Conservation (phyloP, 495 filamentous ascomycete species). For the Hypoxylon rickii region DNA sequence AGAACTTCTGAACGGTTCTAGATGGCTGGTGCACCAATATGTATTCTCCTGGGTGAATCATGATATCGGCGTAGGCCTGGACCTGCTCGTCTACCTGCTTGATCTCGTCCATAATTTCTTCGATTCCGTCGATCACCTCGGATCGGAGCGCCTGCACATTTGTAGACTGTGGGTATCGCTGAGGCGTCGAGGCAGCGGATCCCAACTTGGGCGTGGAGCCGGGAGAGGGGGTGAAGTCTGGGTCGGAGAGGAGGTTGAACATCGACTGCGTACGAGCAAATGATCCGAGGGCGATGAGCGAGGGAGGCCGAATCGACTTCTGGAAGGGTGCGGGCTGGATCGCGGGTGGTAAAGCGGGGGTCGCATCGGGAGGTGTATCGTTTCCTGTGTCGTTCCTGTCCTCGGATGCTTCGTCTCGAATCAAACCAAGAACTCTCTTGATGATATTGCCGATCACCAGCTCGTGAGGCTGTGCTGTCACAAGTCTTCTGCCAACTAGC, state of each 20-base stretch:
- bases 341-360: conserved; percentile 22
- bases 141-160: conserved; percentile 68
- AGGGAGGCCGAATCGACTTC: conserved; percentile 54
- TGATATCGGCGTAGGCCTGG: conserved; percentile 78
- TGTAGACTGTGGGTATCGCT: conserved; percentile 31
- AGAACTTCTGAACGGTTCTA: conserved; percentile 80
- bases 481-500: conserved; percentile 71
- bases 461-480: conserved; percentile 82
- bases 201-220: conserved; percentile 44
- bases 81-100: conserved; percentile 88
- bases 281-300: conserved; percentile 58
- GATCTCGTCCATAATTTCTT: conserved; percentile 90
- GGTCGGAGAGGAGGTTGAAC: conserved; percentile 76
- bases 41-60: conserved; percentile 89
- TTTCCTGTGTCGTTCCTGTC: conserved; percentile 69
- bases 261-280: conserved; percentile 68
- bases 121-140: conserved; percentile 87
- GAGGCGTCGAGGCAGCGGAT: conserved; percentile 52
- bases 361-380: conserved; percentile 44
- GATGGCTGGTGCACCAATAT: conserved; percentile 84
- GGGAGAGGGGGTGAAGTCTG: conserved; percentile 27
- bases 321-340: conserved; percentile 31
- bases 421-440: conserved; percentile 82
- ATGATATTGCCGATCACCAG: conserved; percentile 93
- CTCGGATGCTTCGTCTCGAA: conserved; percentile 87